Conservation (phyloP, 768 basidiomycete species). For the Coprinopsis cinerea region DNA sequence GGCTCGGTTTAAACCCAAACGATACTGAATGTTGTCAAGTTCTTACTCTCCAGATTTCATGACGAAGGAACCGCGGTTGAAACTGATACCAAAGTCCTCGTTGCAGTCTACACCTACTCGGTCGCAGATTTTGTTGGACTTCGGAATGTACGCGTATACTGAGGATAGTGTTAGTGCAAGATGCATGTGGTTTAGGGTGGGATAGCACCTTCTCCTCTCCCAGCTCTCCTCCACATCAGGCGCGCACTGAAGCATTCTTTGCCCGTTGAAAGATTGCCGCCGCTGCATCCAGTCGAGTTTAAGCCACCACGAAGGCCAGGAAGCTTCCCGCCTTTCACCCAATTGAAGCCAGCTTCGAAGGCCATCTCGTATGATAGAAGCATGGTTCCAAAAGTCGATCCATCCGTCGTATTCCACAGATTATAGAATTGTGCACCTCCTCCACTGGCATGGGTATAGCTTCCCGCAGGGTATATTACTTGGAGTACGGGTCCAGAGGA, state of each 20-base stretch:
- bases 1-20: constrained; percentile 1
- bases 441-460: constrained; percentile 53
- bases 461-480: constrained; percentile 58
- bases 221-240: constrained; percentile 69
- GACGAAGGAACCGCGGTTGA: constrained; percentile 59
- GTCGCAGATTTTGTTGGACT: constrained; percentile 53
- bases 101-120: constrained; percentile 57
- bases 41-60: constrained; percentile 60
- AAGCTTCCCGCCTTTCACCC: constrained; percentile 72
- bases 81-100: constrained; percentile 70
- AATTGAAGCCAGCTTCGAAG: constrained; percentile 60
- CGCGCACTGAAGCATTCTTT: constrained; percentile 67
- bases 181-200: not conserved
- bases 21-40: constrained; percentile 10
- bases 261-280: constrained; percentile 59
- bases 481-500: constrained; percentile 43
- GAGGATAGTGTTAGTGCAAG: constrained; percentile 8
- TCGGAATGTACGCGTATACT: constrained; percentile 83
- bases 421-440: constrained; percentile 68
- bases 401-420: constrained; percentile 59
- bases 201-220: constrained; percentile 65
- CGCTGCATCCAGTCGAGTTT: constrained; percentile 58
- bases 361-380: constrained; percentile 70
- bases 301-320: constrained; percentile 71
- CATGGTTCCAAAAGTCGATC: constrained; percentile 58